Percentiles rank a stretch among this genome's conserved stretches.
These are phyloP conservation scores for Colletotrichum karsti DNA, from an alignment of 2,329 filamentous ascomycete genomes.

Conservation along the genomic window DNA sequence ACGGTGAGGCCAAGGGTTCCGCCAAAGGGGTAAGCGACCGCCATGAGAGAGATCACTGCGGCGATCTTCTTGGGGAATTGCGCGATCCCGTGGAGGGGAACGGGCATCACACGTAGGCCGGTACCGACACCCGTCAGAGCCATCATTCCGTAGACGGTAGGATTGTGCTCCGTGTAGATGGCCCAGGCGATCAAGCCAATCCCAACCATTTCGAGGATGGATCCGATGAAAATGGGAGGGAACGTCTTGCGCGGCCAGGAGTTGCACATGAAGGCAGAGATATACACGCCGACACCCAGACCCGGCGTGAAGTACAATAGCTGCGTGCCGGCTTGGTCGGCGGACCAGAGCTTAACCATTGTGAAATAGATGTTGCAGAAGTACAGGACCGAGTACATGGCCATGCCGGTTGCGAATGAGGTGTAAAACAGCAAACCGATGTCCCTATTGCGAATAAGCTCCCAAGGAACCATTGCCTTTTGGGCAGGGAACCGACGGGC, in stretches of 20 bases:
- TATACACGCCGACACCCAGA: slow-evolving; percentile 64
- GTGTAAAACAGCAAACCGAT: slow-evolving; percentile 69
- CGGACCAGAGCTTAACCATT: slow-evolving; percentile 54
- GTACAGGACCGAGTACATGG: slow-evolving; percentile 66
- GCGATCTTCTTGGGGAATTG: slow-evolving; percentile 67
- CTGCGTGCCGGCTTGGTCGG: slow-evolving; percentile 61
- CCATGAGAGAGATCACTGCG: slow-evolving; percentile 66
- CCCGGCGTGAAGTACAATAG: slow-evolving; percentile 73
- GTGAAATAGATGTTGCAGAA: slow-evolving; percentile 76
- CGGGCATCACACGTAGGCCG: slow-evolving; percentile 72
- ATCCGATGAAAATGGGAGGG: slow-evolving; percentile 63
- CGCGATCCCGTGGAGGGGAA: slow-evolving; percentile 68
- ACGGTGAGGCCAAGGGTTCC: slow-evolving; percentile 72
- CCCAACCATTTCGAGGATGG: slow-evolving; percentile 64
- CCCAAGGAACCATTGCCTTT: slow-evolving; percentile 71
- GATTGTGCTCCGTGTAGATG: slow-evolving; percentile 54
- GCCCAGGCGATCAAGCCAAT: slow-evolving; percentile 67
- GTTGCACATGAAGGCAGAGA: slow-evolving; percentile 68
- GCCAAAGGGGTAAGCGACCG: slow-evolving; percentile 68
- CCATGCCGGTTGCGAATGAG: slow-evolving; percentile 67
- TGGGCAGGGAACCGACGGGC: slow-evolving; percentile 60
- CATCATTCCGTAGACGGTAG: slow-evolving; percentile 72
- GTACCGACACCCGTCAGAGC: slow-evolving; percentile 69
- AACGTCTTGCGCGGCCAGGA: slow-evolving; percentile 69
- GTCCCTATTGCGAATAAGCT: slow-evolving; percentile 64